These are phyloP conservation scores for Chloranthus sessilifolius DNA, from an alignment of 164 flowering plant genomes.

Conservation along the genomic window DNA sequence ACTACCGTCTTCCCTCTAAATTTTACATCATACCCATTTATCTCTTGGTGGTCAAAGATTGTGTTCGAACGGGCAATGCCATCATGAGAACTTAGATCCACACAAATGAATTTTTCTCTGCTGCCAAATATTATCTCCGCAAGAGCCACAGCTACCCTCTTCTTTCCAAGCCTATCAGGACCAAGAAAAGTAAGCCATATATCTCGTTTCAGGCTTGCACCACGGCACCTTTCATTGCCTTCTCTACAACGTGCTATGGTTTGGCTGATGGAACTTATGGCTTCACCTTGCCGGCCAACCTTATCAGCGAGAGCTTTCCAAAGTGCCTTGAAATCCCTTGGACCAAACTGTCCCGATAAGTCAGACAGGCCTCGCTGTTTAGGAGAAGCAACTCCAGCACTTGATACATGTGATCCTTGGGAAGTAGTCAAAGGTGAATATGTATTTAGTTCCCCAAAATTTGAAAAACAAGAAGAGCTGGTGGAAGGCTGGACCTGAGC, in stretches of 20 bases:
- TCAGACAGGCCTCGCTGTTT: constrained; percentile 12
- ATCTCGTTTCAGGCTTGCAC: constrained; percentile 42
- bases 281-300: constrained; percentile 65
- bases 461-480: background rate
- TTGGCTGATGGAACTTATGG: constrained; percentile 41
- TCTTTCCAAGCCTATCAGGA: constrained; percentile 63
- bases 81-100: constrained; percentile 47
- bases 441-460: background rate
- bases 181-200: constrained; percentile 74
- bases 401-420: background rate
- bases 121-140: constrained; percentile 65
- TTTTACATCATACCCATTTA: constrained; percentile 26
- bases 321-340: constrained; percentile 49
- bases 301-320: constrained; percentile 38
- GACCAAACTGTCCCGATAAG: constrained; percentile 20
- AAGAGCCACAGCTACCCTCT: constrained; percentile 60
- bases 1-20: constrained; percentile 71
- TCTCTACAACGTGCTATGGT: constrained; percentile 36
- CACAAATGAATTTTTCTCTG: constrained; percentile 36
- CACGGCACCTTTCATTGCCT: constrained; percentile 30
- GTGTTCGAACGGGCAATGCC: constrained; percentile 13
- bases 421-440: background rate
- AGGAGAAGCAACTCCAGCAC: background rate
- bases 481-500: background rate
- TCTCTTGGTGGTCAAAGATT: constrained; percentile 22